phyloP scores from a whole-genome alignment of 192 early-diverging fungal species.

The Gryganskiella cystojenkinii region DNA sequence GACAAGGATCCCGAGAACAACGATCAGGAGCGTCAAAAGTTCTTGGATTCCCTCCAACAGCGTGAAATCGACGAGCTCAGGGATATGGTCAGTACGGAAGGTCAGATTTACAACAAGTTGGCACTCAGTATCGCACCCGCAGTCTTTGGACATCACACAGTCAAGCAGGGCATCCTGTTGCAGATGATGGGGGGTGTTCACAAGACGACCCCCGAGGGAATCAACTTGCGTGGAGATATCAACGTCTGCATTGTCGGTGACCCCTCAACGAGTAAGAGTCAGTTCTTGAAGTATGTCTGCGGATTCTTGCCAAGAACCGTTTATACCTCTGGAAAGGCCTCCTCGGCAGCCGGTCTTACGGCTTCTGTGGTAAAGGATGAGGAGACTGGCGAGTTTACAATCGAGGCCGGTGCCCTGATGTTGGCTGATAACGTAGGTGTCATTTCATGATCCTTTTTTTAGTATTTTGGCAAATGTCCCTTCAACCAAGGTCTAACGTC shows the following conservation, averaged over 20 bases:
- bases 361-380: slow-evolving; percentile 96
- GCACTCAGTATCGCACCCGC: slow-evolving; percentile 88
- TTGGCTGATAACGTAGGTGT: slow-evolving; percentile 89
- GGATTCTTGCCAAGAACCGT: slow-evolving; percentile 92
- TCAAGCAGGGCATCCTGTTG: slow-evolving; percentile 95
- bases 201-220: slow-evolving; percentile 92
- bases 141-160: slow-evolving; percentile 93
- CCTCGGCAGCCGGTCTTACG: slow-evolving; percentile 95
- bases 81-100: slow-evolving; percentile 69
- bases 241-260: slow-evolving; percentile 98
- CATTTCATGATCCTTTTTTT: background rate
- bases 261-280: slow-evolving; percentile 94
- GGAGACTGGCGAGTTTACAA: slow-evolving; percentile 97
- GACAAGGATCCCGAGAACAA: slow-evolving; percentile 70
- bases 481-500: no score
- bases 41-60: slow-evolving; percentile 71
- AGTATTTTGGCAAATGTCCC: slow-evolving; percentile 1
- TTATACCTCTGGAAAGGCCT: slow-evolving; percentile 97
- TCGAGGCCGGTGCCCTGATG: slow-evolving; percentile 98
- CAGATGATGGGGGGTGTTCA: slow-evolving; percentile 97
- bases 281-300: slow-evolving; percentile 95
- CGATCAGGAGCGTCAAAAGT: slow-evolving; percentile 71
- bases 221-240: slow-evolving; percentile 95
- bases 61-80: slow-evolving; percentile 83
- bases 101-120: slow-evolving; percentile 79